Evolutionary conservation across 305 asterid genomes (phyloP).

Genomic region (Plantago coronopus): DNA sequence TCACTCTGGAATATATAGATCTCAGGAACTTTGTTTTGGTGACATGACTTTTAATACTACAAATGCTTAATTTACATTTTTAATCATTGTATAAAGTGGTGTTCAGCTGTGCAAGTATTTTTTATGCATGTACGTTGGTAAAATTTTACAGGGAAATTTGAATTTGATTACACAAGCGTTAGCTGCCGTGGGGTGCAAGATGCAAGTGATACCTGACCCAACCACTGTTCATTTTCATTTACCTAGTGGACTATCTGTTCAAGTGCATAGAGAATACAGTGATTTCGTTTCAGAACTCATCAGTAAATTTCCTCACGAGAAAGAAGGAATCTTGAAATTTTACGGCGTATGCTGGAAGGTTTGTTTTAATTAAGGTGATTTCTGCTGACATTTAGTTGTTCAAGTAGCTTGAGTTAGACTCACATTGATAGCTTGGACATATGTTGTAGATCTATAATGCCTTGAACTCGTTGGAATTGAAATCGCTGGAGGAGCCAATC

Average conservation of each 20-base stretch:
- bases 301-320: constrained; percentile 82
- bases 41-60: too few species aligned
- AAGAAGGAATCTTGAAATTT: constrained; percentile 76
- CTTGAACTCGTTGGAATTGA: constrained; percentile 13
- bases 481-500: constrained; percentile 25
- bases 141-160: constrained; percentile 67
- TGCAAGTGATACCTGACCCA: constrained; percentile 96
- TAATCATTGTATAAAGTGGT: too few species aligned
- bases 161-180: constrained; percentile 93
- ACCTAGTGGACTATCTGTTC: constrained; percentile 80
- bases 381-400: constrained; percentile 33
- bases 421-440: constrained; percentile 5
- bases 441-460: constrained; percentile 4
- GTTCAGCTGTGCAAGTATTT: neutral
- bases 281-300: constrained; percentile 75
- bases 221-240: constrained; percentile 94
- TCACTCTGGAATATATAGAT: too few species aligned
- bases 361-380: constrained; percentile 52
- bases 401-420: constrained; percentile 16
- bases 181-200: constrained; percentile 86
- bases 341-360: constrained; percentile 98
- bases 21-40: too few species aligned
- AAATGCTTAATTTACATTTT: too few species aligned
- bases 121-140: neutral
- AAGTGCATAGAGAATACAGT: constrained; percentile 69